phyloP scores from a whole-genome alignment of 1,139 yeast species.

The Yamadazyma friedrichii region DNA sequence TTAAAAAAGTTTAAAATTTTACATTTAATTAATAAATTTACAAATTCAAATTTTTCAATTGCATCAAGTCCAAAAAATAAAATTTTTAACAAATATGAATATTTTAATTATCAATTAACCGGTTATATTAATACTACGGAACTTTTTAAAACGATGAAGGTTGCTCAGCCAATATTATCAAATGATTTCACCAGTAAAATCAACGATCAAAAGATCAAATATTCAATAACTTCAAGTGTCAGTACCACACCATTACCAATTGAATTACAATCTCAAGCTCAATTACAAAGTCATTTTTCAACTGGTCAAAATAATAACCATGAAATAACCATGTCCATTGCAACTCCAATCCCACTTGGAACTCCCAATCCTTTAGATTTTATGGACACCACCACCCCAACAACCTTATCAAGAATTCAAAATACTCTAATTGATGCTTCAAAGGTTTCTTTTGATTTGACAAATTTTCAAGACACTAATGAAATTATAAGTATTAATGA shows the following conservation, averaged over 20 bases:
- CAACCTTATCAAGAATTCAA: conserved; percentile 7
- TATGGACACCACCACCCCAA: conserved; percentile 7
- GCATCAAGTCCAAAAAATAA: conserved; percentile 14
- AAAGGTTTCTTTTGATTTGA: conserved; percentile 8
- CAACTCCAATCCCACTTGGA: conserved; percentile 6
- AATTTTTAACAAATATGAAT: conserved; percentile 25
- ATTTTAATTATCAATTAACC: conserved; percentile 41
- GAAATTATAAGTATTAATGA: conserved; percentile 10
- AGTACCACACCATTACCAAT: conserved; percentile 5
- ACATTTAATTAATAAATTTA: conserved; percentile 28
- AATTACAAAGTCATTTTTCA: not conserved
- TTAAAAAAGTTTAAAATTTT: conserved; percentile 36
- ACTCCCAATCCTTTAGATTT: conserved; percentile 8
- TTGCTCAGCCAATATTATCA: conserved; percentile 36
- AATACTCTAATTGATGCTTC: conserved; percentile 1
- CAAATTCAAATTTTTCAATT: conserved; percentile 19
- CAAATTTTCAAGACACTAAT: conserved; percentile 6
- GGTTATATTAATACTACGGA: conserved; percentile 42
- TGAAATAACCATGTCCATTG: conserved; percentile 4
- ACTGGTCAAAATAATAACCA: no score
- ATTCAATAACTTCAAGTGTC: conserved; percentile 4
- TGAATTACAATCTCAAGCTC: not conserved
- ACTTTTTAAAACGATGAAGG: conserved; percentile 43
- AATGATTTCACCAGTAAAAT: conserved; percentile 13
- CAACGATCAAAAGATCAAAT: conserved; percentile 12